Evolutionary conservation across 441 rosid species (phyloP).

Genomic region (Capsella rubella): DNA sequence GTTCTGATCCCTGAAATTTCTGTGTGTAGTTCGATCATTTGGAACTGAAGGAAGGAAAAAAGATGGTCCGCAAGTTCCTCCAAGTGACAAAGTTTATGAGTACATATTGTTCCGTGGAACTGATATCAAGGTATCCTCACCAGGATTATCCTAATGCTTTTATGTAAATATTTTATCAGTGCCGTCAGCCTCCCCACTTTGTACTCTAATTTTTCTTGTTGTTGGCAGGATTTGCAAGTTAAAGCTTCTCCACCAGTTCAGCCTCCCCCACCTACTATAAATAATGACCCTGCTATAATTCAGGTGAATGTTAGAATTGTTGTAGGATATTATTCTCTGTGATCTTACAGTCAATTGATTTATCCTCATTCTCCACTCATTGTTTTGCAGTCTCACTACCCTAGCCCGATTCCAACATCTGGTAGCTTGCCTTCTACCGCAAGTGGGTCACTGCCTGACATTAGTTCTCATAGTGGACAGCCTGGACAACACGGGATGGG

Average conservation of each 20-base stretch:
- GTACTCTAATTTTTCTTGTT: slow-evolving; percentile 5
- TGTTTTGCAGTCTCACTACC: slow-evolving; percentile 84
- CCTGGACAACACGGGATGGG: slow-evolving; percentile 67
- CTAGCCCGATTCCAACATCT: slow-evolving; percentile 63
- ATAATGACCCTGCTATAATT: slow-evolving; percentile 94
- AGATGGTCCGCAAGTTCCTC: slow-evolving; percentile 84
- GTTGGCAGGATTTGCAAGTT: slow-evolving; percentile 88
- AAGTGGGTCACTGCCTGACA: slow-evolving; percentile 62
- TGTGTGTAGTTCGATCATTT: slow-evolving; percentile 80
- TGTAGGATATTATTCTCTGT: slow-evolving; percentile 3
- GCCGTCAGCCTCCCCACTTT: background rate
- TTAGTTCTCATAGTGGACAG: slow-evolving; percentile 58
- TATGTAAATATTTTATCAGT: slow-evolving; percentile 13
- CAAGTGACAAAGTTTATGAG: slow-evolving; percentile 66
- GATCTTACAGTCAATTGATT: slow-evolving; percentile 12
- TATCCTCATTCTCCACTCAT: slow-evolving; percentile 31
- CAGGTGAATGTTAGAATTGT: slow-evolving; percentile 59
- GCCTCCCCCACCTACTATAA: slow-evolving; percentile 66
- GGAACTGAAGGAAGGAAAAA: slow-evolving; percentile 97
- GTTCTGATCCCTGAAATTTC: slow-evolving; percentile 10
- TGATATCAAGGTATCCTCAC: slow-evolving; percentile 80
- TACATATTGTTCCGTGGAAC: slow-evolving; percentile 94
- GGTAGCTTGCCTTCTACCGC: slow-evolving; percentile 65
- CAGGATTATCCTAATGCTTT: slow-evolving; percentile 1
- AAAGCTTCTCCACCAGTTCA: slow-evolving; percentile 89